Base-by-base conservation (phyloP, 2,329 filamentous ascomycete genomes). In the Colletotrichum simmondsii region DNA sequence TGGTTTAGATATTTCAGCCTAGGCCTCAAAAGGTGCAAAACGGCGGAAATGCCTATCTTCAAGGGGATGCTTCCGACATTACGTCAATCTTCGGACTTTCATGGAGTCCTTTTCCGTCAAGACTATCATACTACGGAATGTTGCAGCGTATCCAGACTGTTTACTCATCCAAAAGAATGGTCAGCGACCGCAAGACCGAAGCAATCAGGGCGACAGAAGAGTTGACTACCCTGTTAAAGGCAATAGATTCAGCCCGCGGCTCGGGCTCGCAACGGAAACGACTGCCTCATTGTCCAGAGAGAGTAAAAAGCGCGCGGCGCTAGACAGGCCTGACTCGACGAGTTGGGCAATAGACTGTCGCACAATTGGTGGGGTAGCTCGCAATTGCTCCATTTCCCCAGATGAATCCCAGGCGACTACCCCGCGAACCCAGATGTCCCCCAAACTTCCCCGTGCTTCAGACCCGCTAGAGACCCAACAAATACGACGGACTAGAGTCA, bases 361-460 rank as follows among this genome's bases (percentile, higher is more conserved):
- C 57, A 54, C 10, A 37, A 4, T 62, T 30, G n/a, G 54, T 60
- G 54, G 54, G 28, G 64, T n/a, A 19, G 5, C 37, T 24, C 7
- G 24, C 5, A 16, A 42, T 42, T 2, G n/a, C 19, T 16, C 60
- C 42, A 42, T 49, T 71, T 71, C 62, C 62, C 68, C 68, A 58
- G 62, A 56, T 19, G 30, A 30, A 66, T 30, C 62, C 62, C 46
- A 46, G 46, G 19, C 28, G 16, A 10, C 3, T 60, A 66, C 46
- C 62, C 68, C 68, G 62, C 62, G 68, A 54, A 53, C 24, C 42
- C 46, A 30, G 30, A 56, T 24, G 56, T 60, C 46, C 62, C 56
- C 54, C 56, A 54, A 56, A 30, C n/a, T 54, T 59, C 46, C 56
- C 30, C 46, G 12, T 61, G 22, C 58, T 28, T 22, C 19, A 12